Conservation (phyloP, 2,329 filamentous ascomycete species). For the Pezicula rhizophila region DNA sequence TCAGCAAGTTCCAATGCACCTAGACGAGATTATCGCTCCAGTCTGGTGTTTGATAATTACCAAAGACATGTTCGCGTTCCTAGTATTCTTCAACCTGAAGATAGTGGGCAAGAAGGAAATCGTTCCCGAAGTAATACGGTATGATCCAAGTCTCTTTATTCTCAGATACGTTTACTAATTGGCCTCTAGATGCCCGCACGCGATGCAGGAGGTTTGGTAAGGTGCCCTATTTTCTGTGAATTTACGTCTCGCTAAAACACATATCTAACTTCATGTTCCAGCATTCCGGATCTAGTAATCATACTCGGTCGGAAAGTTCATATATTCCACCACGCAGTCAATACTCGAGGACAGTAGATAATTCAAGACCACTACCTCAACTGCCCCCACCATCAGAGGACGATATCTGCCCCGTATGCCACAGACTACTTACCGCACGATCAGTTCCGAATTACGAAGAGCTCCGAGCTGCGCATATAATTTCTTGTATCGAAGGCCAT, state of each 20-base stretch:
- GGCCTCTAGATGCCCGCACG: constrained; percentile 1
- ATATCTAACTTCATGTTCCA: neutral
- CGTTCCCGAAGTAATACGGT: constrained; percentile 23
- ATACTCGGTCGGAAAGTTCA: neutral
- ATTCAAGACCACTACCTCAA: constrained; percentile 12
- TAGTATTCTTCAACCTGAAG: constrained; percentile 2
- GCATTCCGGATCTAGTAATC: neutral
- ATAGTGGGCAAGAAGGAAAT: constrained; percentile 8
- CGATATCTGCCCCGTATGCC: constrained; percentile 75
- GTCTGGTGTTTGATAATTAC: neutral
- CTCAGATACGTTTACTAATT: neutral
- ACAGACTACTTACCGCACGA: constrained; percentile 59
- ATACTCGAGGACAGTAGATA: constrained; percentile 7
- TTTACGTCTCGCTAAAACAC: neutral
- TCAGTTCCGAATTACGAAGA: constrained; percentile 46
- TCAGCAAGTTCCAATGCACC: neutral
- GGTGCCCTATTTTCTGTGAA: neutral
- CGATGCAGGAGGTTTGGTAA: neutral
- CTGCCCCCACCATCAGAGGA: constrained; percentile 55
- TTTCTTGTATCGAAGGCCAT: constrained; percentile 41
- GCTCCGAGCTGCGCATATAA: constrained; percentile 53
- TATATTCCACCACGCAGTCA: constrained; percentile 8
- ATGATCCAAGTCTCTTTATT: constrained; percentile 6
- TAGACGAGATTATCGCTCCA: neutral
- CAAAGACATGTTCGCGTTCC: neutral